phyloP scores from a whole-genome alignment of 164 flowering plant genomes.

The Umbellularia californica region DNA sequence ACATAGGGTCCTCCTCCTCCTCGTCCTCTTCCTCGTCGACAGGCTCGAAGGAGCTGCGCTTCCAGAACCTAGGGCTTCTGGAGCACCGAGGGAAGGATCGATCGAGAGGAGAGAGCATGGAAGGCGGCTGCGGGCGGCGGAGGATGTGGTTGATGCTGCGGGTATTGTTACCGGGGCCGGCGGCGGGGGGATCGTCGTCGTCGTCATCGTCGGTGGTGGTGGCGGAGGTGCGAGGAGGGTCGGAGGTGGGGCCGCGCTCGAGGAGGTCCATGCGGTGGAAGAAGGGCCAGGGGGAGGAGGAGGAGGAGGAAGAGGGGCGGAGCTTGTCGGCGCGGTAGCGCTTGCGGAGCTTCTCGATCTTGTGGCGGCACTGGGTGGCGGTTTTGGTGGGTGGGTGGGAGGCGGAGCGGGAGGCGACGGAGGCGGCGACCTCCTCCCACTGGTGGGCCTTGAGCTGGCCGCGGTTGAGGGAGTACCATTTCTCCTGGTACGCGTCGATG shows the following conservation, averaged over 20 bases:
- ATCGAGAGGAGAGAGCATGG: slow-evolving; percentile 4
- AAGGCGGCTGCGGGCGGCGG: slow-evolving; percentile 18
- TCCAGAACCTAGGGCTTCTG: slow-evolving; percentile 24
- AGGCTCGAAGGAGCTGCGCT: slow-evolving; percentile 15
- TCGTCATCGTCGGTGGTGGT: slow-evolving; percentile 23
- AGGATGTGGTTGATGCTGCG: slow-evolving; percentile 46
- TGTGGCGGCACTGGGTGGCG: slow-evolving; percentile 90
- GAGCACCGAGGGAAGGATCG: slow-evolving; percentile 12
- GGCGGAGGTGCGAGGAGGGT: slow-evolving; percentile 17
- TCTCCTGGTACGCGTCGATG: slow-evolving; percentile 72
- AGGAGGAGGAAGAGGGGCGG: slow-evolving; percentile 15
- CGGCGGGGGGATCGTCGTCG: slow-evolving; percentile 17
- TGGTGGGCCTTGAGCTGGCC: slow-evolving; percentile 71
- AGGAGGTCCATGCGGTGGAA: slow-evolving; percentile 60
- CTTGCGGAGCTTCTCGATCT: slow-evolving; percentile 91
- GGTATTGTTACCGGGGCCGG: slow-evolving; percentile 23
- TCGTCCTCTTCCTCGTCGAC: slow-evolving; percentile 27
- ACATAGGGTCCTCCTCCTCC: slow-evolving; percentile 20
- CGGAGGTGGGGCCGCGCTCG: slow-evolving; percentile 58
- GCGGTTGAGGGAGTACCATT: slow-evolving; percentile 74
- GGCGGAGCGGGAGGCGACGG: slow-evolving; percentile 73
- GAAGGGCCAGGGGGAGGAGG: slow-evolving; percentile 51
- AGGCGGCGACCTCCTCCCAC: slow-evolving; percentile 79
- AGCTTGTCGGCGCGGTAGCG: slow-evolving; percentile 70
- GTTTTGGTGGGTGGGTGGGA: slow-evolving; percentile 53